A percentile compares a stretch with the other conserved stretches of the same genome.
phyloP scores from a whole-genome alignment of 352 stramenopile species.

The Peronospora belbahrii region DNA sequence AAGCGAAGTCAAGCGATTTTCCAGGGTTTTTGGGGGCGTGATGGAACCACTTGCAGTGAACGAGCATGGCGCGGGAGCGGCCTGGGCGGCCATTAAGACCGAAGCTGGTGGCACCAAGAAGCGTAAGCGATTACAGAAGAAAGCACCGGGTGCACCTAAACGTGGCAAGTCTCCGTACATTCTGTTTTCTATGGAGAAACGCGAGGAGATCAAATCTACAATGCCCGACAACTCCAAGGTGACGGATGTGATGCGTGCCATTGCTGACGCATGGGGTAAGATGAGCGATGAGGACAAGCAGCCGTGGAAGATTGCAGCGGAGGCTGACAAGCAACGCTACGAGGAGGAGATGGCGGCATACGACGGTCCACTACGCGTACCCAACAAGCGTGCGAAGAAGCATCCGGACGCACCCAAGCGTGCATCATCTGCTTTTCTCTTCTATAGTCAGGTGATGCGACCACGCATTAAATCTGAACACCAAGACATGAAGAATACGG shows the following conservation, averaged over 20 bases:
- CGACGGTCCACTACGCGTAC: conserved; percentile 86
- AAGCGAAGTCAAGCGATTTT: conserved; percentile 46
- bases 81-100: conserved; percentile 62
- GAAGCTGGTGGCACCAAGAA: conserved; percentile 61
- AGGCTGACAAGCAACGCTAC: conserved; percentile 92
- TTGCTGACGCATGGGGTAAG: conserved; percentile 85
- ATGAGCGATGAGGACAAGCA: conserved; percentile 87
- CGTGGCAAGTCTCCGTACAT: conserved; percentile 89
- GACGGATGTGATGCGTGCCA: conserved; percentile 89
- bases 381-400: conserved; percentile 93
- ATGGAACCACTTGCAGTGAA: conserved; percentile 70
- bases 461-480: conserved; percentile 87
- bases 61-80: conserved; percentile 44
- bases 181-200: conserved; percentile 89
- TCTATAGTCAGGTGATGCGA: conserved; percentile 89
- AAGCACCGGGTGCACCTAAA: conserved; percentile 83
- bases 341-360: conserved; percentile 90
- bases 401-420: conserved; percentile 91
- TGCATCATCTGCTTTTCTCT: conserved; percentile 92
- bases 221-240: conserved; percentile 84
- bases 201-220: conserved; percentile 83
- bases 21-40: conserved; percentile 3
- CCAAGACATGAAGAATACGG: conserved; percentile 93
- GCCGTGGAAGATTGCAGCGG: conserved; percentile 89
- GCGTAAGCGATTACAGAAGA: conserved; percentile 87